A percentile compares a stretch with the other conserved stretches of the same genome.
Evolutionary conservation across 139 green algal species (phyloP).

Genomic region (Chlorella vulgaris): DNA sequence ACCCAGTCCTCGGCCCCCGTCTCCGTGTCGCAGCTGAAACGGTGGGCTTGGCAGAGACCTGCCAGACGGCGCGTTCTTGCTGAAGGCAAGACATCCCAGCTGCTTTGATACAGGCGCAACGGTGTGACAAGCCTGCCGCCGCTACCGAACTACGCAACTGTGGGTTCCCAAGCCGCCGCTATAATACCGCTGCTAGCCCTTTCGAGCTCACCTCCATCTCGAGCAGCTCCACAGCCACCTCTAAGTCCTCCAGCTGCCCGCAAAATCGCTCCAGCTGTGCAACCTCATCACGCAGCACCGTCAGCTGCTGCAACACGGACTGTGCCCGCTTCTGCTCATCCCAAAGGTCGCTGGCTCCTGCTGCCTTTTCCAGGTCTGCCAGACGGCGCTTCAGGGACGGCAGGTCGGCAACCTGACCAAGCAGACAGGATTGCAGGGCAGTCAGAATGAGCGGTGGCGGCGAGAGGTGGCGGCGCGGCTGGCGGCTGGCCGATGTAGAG

Average conservation of each 20-base stretch:
- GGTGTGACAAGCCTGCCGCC: too few species aligned
- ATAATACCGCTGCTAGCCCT: too few species aligned
- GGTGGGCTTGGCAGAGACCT: too few species aligned
- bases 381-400: constrained; percentile 35
- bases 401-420: constrained; percentile 54
- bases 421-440: neutral
- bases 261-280: constrained; percentile 44
- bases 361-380: constrained; percentile 56
- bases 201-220: constrained; percentile 62
- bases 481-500: neutral
- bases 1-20: too few species aligned
- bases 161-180: too few species aligned
- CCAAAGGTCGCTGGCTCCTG: constrained; percentile 63
- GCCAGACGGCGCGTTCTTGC: too few species aligned
- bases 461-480: neutral
- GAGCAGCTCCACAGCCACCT: constrained; percentile 62
- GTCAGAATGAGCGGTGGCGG: too few species aligned
- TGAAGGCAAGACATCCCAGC: too few species aligned
- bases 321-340: constrained; percentile 64
- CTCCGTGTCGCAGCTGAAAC: too few species aligned
- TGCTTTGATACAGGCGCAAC: too few species aligned
- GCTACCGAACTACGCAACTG: too few species aligned
- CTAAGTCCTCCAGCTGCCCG: constrained; percentile 45
- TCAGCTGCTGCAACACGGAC: constrained; percentile 50
- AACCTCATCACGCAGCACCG: neutral